Conservation (phyloP, 495 filamentous ascomycete genomes). For the Sordaria brevicollis region DNA sequence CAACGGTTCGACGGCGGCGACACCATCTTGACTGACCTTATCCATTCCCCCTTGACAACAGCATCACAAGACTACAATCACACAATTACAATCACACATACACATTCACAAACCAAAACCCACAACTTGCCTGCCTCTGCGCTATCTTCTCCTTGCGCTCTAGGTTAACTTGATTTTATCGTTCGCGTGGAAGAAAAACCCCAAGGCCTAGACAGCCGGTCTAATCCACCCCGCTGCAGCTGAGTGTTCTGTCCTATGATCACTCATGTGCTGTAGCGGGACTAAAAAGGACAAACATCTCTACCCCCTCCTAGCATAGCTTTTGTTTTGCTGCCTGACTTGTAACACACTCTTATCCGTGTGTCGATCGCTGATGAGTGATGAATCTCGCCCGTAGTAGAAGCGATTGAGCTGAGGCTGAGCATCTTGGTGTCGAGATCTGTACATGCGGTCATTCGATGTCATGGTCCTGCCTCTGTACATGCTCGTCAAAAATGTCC, state of each 20-base stretch:
- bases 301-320: neutral
- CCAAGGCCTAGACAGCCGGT: conserved; percentile 52
- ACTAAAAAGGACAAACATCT: conserved; percentile 50
- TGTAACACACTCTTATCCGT: neutral
- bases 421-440: neutral
- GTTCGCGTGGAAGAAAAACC: conserved; percentile 49
- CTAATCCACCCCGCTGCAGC: conserved; percentile 50
- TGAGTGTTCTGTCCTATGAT: conserved; percentile 2
- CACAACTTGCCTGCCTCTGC: conserved; percentile 49
- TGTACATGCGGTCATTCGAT: neutral
- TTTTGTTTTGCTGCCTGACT: neutral
- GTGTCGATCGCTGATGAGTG: neutral
- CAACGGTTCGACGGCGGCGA: neutral
- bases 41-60: neutral
- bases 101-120: conserved; percentile 22
- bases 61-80: neutral
- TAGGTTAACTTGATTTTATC: conserved; percentile 44
- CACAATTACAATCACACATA: conserved; percentile 8
- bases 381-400: neutral
- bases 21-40: neutral
- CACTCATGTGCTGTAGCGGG: conserved; percentile 40
- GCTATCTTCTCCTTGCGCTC: conserved; percentile 38
- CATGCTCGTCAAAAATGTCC: neutral
- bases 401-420: neutral
- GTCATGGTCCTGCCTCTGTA: neutral